Percentiles rank a stretch among this genome's conserved stretches.
These are phyloP conservation scores for Clathrus columnatus DNA, from an alignment of 768 basidiomycete species.

Conservation along the genomic window DNA sequence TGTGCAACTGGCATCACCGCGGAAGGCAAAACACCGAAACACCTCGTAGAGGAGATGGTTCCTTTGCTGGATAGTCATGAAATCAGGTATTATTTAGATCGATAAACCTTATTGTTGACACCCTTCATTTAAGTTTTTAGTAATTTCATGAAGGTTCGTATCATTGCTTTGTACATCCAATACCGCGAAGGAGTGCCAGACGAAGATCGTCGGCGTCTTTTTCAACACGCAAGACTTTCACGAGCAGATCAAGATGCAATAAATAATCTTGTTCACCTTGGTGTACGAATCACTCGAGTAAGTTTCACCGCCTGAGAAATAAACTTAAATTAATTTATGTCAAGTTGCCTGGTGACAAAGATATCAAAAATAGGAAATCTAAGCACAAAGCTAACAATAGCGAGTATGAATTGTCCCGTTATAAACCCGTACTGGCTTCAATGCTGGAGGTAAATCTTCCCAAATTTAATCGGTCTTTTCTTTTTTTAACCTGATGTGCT, in stretches of 20 bases:
- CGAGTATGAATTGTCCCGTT: slow-evolving; percentile 94
- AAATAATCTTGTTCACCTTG: slow-evolving; percentile 76
- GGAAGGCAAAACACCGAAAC: slow-evolving; percentile 92
- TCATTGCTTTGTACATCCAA: slow-evolving; percentile 92
- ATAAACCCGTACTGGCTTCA: slow-evolving; percentile 71
- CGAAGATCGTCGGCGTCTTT: slow-evolving; percentile 88
- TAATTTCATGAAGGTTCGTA: slow-evolving; percentile 87
- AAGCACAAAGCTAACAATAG: slow-evolving; percentile 79
- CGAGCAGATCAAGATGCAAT: slow-evolving; percentile 89
- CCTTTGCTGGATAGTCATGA: slow-evolving; percentile 84
- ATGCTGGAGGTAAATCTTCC: slow-evolving; percentile 62
- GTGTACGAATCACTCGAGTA: slow-evolving; percentile 78
- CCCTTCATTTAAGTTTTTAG: slow-evolving; percentile 30
- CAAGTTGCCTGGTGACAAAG: slow-evolving; percentile 70
- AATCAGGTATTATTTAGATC: slow-evolving; percentile 53
- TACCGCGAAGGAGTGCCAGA: slow-evolving; percentile 97
- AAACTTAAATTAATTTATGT: background rate
- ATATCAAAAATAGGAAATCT: slow-evolving; percentile 64
- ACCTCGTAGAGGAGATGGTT: slow-evolving; percentile 96
- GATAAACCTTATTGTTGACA: background rate
- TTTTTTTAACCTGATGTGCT: background rate
- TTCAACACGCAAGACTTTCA: slow-evolving; percentile 86
- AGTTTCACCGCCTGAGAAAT: slow-evolving; percentile 19
- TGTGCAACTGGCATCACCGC: slow-evolving; percentile 89
- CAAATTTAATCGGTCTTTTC: background rate